Percentiles rank a stretch among this genome's conserved stretches.
These are phyloP conservation scores for Pelargonium nanum DNA, from an alignment of 345 rosid genomes.

Conservation along the genomic window DNA sequence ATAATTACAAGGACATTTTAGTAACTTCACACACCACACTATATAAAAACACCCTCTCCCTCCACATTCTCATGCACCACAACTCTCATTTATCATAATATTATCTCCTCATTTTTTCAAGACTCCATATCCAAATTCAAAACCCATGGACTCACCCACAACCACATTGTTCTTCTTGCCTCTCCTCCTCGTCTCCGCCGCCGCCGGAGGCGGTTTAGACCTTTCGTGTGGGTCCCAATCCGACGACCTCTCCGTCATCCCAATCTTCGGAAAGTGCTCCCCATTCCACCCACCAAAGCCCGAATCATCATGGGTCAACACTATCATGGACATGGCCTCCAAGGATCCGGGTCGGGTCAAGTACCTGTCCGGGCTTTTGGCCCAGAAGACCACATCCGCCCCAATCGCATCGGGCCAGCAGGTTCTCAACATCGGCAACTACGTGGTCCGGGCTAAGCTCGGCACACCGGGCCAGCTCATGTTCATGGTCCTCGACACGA, in stretches of 20 bases:
- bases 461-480: slow-evolving; percentile 73
- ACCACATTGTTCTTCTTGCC: background rate
- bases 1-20: background rate
- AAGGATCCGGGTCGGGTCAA: slow-evolving; percentile 50
- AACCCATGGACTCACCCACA: background rate
- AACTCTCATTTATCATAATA: background rate
- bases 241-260: slow-evolving; percentile 55
- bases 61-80: background rate
- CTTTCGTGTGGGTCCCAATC: slow-evolving; percentile 29
- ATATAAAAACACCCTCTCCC: background rate
- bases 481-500: slow-evolving; percentile 81
- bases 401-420: slow-evolving; percentile 66
- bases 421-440: slow-evolving; percentile 39
- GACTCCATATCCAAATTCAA: background rate
- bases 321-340: slow-evolving; percentile 58
- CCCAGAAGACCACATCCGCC: slow-evolving; percentile 37
- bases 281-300: slow-evolving; percentile 50
- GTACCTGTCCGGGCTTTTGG: slow-evolving; percentile 42
- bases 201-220: background rate
- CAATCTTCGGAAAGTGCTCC: slow-evolving; percentile 66
- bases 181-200: background rate
- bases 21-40: background rate
- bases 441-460: slow-evolving; percentile 56
- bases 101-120: too few relatives aligned
- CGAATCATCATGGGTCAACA: slow-evolving; percentile 42